A percentile compares a stretch with the other conserved stretches of the same genome.
These are phyloP conservation scores for Epichloe typhina DNA, from an alignment of 2,329 filamentous ascomycete genomes.

Conservation along the genomic window DNA sequence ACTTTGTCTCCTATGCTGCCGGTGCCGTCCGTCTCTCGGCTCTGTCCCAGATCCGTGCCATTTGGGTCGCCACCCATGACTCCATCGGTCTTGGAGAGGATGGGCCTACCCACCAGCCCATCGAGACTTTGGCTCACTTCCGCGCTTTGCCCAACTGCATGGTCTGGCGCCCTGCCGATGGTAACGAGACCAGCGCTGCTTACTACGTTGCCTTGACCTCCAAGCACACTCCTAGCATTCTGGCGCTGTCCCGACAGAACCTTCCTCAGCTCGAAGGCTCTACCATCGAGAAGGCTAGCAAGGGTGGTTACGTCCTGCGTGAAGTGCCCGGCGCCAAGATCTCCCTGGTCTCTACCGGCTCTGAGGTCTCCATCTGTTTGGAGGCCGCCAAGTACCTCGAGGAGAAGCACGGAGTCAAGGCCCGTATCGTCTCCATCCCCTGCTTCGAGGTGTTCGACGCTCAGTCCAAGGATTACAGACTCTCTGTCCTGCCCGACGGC, in stretches of 20 bases:
- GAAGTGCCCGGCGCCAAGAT: conserved; percentile 75
- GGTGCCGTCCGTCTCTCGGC: conserved; percentile 90
- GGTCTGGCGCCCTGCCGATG: conserved; percentile 97
- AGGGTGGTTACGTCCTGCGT: conserved; percentile 87
- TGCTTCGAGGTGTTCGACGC: conserved; percentile 96
- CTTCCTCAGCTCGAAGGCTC: conserved; percentile 94
- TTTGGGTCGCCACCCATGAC: conserved; percentile 97
- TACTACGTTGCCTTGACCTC: conserved; percentile 93
- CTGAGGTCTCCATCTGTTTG: conserved; percentile 86
- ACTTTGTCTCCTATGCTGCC: conserved; percentile 97
- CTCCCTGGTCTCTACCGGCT: conserved; percentile 88
- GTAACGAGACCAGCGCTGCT: conserved; percentile 94
- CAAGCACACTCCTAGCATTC: conserved; percentile 79
- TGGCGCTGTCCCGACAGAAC: conserved; percentile 95
- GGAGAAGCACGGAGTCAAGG: conserved; percentile 75
- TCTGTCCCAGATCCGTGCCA: conserved; percentile 76
- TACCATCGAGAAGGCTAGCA: conserved; percentile 74
- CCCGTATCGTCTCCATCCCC: conserved; percentile 88
- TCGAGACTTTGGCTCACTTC: conserved; percentile 97
- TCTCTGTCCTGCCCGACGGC: conserved; percentile 84
- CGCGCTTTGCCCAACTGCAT: conserved; percentile 97
- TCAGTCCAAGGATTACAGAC: conserved; percentile 88
- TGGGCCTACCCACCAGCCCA: conserved; percentile 96
- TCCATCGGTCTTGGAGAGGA: conserved; percentile 98
- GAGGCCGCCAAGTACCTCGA: conserved; percentile 85